Evolutionary conservation across 768 basidiomycete species (phyloP), one percentile per base, ranked within the genome.

Genomic region (Leccinum arenicola): DNA sequence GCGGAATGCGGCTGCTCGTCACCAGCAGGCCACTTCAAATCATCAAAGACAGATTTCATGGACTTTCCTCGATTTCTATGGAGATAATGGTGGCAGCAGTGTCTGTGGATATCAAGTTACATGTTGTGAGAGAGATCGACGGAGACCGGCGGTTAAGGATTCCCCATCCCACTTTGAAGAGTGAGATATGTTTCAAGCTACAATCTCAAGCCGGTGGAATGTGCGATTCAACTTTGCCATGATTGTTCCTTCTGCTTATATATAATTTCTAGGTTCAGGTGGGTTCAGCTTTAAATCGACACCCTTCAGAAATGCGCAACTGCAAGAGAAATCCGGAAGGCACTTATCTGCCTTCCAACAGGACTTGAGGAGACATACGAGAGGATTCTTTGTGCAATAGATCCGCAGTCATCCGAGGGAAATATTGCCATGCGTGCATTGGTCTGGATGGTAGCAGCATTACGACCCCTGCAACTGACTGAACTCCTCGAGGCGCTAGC

Each of bases 301-400:
- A 15, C 51, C 0, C 57, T 67, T 1, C 54, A 40, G 9, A 17
- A 43, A 35, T 67, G 66, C 12, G 10, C 19, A 17, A 53, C 56
- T 1, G 14, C 10, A 25, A 5, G 17, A 31, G 59, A 63, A 1
- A 50, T 67, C 15, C 40, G 49, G 14, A 19, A 19, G 7, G 38
- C 58, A 6, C 60, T 67, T 3, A 6, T 36, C 1, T 59, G 33
- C 47, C 66, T 67, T 21, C 66, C 66, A 0, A 45, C 2, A 6
- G 63, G 54, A 4, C 63, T 67, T 12, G 52, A 67, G 1, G 63
- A 57, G 19, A 67, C 63, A 1, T 67, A 67, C 17, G 60, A 67
- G 17, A 59, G 63, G 17, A 67, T 67, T 19, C 50, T 67, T 1
- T n/a, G 47, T 14, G 36, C 8, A 6, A 59, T 67, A 1, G 47